These are phyloP conservation scores for Francoa sonchifolia DNA, from an alignment of 441 rosid genomes.

Conservation along the genomic window DNA sequence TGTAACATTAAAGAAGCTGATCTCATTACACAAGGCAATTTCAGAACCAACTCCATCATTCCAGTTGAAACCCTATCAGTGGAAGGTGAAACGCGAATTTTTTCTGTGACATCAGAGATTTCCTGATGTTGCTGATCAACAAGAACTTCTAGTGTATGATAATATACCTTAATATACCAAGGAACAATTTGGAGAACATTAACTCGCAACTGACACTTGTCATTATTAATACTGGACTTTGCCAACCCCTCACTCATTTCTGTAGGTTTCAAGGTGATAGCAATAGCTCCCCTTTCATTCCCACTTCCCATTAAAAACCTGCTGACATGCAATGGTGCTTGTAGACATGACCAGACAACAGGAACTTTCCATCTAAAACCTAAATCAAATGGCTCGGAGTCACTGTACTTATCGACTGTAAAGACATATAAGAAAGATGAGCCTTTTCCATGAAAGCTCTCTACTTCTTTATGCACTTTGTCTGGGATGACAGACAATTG, in stretches of 20 bases:
- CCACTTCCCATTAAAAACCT: slow-evolving; percentile 97
- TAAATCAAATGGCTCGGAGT: slow-evolving; percentile 53
- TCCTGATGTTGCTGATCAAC: slow-evolving; percentile 51
- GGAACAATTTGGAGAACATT: slow-evolving; percentile 87
- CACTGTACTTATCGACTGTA: slow-evolving; percentile 41
- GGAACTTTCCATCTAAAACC: slow-evolving; percentile 68
- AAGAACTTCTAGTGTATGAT: slow-evolving; percentile 57
- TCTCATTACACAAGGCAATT: slow-evolving; percentile 56
- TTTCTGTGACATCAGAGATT: slow-evolving; percentile 37
- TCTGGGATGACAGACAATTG: slow-evolving; percentile 61
- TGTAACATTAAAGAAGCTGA: slow-evolving; percentile 70
- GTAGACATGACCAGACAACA: slow-evolving; percentile 50
- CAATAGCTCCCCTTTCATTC: slow-evolving; percentile 91
- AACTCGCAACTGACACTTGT: slow-evolving; percentile 39
- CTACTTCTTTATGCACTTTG: slow-evolving; percentile 39
- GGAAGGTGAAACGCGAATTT: slow-evolving; percentile 71
- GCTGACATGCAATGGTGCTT: slow-evolving; percentile 60
- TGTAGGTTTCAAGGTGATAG: slow-evolving; percentile 66
- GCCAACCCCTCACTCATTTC: slow-evolving; percentile 18
- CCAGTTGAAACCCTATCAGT: slow-evolving; percentile 88
- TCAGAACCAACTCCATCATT: slow-evolving; percentile 75
- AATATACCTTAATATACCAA: slow-evolving; percentile 88
- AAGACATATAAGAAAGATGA: slow-evolving; percentile 38
- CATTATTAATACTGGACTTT: slow-evolving; percentile 12
- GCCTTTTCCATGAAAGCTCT: slow-evolving; percentile 13